Evolutionary conservation across 2,329 filamentous ascomycete species (phyloP), one percentile per base, ranked within the genome.

Genomic region (Simplicillium sp.): DNA sequence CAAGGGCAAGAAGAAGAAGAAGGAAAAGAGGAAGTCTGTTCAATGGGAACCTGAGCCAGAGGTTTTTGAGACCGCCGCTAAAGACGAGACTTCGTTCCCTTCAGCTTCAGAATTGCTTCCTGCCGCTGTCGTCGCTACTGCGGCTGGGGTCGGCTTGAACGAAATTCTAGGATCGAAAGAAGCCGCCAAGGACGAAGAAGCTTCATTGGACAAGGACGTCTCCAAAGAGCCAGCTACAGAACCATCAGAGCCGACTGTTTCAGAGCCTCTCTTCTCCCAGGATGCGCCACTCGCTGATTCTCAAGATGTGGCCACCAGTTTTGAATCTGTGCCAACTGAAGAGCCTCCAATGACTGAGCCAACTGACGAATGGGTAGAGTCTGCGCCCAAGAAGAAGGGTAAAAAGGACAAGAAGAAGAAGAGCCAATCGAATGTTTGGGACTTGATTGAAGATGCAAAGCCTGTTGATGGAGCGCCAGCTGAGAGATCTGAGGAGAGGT

Each of bases 371-470:
- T 48, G 52, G 4, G 43, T 40, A n/a, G 20, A 41, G 17, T 37
- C 48, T 17, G 36, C 47, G 29, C 36, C 46, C 13, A 33, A 49
- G 25, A 61, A 60, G 47, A 58, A 60, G 44, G 46, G 34, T 29
- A 59, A 59, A 46, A 61, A 58, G 41, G 59, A 55, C 39, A 59
- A 60, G 46, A 58, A 62, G 36, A 61, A 52, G 32, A 45, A 42
- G 31, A 11, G 31, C 31, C 12, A 33, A 7, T 40, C 37, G 29
- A 42, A 38, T 16, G 36, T 36, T 17, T 44, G 33, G 35, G 49
- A 49, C 8, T 14, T 31, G 45, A 49, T 17, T 37, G 44, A 28
- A 9, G 35, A 40, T 7, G 18, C 34, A 29, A 31, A n/a, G 13
- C 16, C 31, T 33, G 28, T 32, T 29, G n/a, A 31, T 11, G 39